phyloP scores from a whole-genome alignment of 257 asterid genomes.

The Nicotiana tomentosiformis region DNA sequence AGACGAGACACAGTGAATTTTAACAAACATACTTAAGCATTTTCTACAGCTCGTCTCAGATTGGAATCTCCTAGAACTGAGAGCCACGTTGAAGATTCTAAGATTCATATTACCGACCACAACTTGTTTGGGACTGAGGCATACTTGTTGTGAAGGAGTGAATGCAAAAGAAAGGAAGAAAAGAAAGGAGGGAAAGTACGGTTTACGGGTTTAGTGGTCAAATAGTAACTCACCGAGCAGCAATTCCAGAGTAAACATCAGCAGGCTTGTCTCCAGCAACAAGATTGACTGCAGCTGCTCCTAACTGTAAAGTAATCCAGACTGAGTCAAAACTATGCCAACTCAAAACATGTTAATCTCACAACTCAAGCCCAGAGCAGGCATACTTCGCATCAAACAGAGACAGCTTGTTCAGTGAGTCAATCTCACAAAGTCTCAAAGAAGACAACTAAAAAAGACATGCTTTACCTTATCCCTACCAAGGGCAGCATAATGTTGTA shows the following conservation, averaged over 20 bases:
- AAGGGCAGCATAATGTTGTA: conserved; percentile 99
- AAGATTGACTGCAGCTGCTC: conserved; percentile 97
- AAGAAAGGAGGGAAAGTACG: neutral
- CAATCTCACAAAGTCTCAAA: neutral
- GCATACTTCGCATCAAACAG: neutral
- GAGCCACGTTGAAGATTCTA: neutral
- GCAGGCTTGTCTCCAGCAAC: conserved; percentile 92
- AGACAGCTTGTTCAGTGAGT: neutral
- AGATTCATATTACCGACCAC: too few species aligned
- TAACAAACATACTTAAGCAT: neutral
- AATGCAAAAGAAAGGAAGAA: neutral
- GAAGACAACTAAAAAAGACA: neutral
- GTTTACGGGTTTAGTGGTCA: neutral
- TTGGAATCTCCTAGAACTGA: neutral
- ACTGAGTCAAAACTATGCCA: conserved; percentile 1
- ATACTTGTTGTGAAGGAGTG: neutral
- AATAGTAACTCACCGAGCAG: conserved; percentile 60
- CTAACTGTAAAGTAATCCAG: conserved; percentile 46
- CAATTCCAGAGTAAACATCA: conserved; percentile 96
- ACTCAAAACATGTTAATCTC: neutral
- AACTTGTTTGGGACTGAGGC: too few species aligned
- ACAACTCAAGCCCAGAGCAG: conserved; percentile 1
- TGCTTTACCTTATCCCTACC: conserved; percentile 91
- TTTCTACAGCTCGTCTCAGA: neutral
- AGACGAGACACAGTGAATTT: neutral